Evolutionary conservation across 2,329 filamentous ascomycete species (phyloP).

Genomic region (Epichloe uncinata): DNA sequence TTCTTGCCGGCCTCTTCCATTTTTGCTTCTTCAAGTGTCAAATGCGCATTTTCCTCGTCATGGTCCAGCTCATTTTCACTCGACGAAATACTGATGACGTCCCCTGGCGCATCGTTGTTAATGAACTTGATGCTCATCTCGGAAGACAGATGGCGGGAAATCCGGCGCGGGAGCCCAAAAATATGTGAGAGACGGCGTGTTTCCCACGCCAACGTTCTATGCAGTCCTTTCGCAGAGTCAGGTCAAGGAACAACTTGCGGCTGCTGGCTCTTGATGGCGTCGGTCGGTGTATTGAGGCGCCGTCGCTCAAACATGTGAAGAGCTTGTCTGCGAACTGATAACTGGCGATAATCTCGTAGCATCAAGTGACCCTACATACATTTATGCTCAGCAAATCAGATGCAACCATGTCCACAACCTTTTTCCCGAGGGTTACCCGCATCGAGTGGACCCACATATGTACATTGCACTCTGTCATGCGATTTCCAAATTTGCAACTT

Average conservation of each 20-base stretch:
- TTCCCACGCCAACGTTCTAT: background rate
- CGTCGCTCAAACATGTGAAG: background rate
- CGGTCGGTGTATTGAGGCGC: background rate
- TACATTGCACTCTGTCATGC: no score
- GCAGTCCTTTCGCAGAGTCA: background rate
- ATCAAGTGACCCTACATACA: background rate
- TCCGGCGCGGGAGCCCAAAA: background rate
- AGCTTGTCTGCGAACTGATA: no score
- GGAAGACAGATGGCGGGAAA: background rate
- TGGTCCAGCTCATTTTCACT: conserved; percentile 3
- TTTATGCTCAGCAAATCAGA: no score
- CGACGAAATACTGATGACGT: conserved; percentile 3
- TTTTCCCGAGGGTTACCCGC: no score
- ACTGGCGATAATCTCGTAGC: background rate
- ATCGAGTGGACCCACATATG: no score
- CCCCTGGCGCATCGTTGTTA: background rate
- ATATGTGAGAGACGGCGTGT: background rate
- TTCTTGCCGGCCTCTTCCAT: background rate
- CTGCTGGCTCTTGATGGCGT: background rate
- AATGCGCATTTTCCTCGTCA: background rate
- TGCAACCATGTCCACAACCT: no score
- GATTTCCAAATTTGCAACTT: no score
- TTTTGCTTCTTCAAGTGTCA: background rate
- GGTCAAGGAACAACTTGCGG: no score
- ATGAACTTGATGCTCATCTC: background rate